A percentile compares a stretch with the other conserved stretches of the same genome.
Evolutionary conservation across 2,329 filamentous ascomycete genomes (phyloP).

Genomic region (Fusarium praegraminearum): DNA sequence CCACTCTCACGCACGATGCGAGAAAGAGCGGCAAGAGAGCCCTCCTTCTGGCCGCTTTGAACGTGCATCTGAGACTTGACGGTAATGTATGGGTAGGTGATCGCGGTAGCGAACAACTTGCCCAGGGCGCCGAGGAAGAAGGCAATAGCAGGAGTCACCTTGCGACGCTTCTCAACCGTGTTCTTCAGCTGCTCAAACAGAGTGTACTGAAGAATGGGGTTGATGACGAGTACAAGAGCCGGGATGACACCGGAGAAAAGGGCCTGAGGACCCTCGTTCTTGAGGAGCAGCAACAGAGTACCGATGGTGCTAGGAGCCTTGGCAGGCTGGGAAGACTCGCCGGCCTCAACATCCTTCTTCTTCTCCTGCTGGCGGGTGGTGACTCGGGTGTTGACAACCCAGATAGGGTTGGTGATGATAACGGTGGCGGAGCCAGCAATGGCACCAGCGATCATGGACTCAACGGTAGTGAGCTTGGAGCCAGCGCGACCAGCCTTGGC

Average conservation of each 20-base stretch:
- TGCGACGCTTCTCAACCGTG: conserved; percentile 76
- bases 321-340: conserved; percentile 50
- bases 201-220: conserved; percentile 98
- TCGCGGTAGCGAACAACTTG: conserved; percentile 91
- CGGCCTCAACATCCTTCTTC: conserved; percentile 59
- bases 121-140: conserved; percentile 93
- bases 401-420: conserved; percentile 97
- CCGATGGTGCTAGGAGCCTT: conserved; percentile 79
- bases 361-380: conserved; percentile 80
- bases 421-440: conserved; percentile 95
- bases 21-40: conserved; percentile 80
- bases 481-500: conserved; percentile 76
- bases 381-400: conserved; percentile 99
- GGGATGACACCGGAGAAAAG: conserved; percentile 94
- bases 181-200: conserved; percentile 99
- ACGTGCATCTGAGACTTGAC: conserved; percentile 99
- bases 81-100: conserved; percentile 99
- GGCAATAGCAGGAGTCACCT: conserved; percentile 85
- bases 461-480: conserved; percentile 87
- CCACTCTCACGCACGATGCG: conserved; percentile 89
- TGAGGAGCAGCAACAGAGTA: conserved; percentile 83
- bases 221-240: conserved; percentile 93
- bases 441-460: conserved; percentile 95
- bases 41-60: conserved; percentile 82
- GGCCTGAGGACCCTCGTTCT: conserved; percentile 84